Evolutionary conservation across 1,139 yeast species (phyloP), one percentile per base, ranked within the genome.

Genomic region (Scheffersomyces illinoinensis): DNA sequence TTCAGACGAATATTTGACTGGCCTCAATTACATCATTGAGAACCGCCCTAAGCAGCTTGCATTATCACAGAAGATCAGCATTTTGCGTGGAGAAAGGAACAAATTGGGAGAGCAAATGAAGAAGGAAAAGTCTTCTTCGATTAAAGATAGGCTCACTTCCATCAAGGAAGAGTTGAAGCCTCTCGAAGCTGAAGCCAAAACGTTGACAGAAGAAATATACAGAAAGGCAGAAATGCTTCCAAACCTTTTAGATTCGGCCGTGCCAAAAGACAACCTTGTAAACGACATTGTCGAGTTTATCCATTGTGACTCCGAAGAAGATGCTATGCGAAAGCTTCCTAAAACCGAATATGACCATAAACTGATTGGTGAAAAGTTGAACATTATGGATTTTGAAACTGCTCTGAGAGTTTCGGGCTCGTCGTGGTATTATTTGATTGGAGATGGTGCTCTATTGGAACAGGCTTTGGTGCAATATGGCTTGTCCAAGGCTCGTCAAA

Each of bases 401-500:
- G 98, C 97, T 0, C 78, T 98, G 0, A 77, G 83, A 51, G 85
- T 91, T 0, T 85, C 96, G 4, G 99, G 99, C 0, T 79, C 90
- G 1, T 93, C 97, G 0, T 93, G 97, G 89, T 95, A 93, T 72
- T 96, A 91, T 67, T 76, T 95, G 14, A 64, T 89, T 2, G 93
- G 93, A 19, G 97, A 91, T 64, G 98, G 97, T 10, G 98, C 98
- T 0, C 76, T 89, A 52, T 75, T 96, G 51, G 99, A 96, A 68
- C 96, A 91, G 68, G 99, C 99, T 0, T 78, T 96, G 58, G 85
- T 93, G 1, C 95, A 90, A 63, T 93, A 88, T 71, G 89, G 96
- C 0, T 73, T 95, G 57, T 77, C 83, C 19, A 76, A 80, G 58
- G 97, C 98, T 2, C 78, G 91, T 51, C 68, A 74, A 52, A 72